A percentile compares a stretch with the other conserved stretches of the same genome.
Evolutionary conservation across 2,329 filamentous ascomycete species (phyloP).

Genomic region (Trichothecium roseum): DNA sequence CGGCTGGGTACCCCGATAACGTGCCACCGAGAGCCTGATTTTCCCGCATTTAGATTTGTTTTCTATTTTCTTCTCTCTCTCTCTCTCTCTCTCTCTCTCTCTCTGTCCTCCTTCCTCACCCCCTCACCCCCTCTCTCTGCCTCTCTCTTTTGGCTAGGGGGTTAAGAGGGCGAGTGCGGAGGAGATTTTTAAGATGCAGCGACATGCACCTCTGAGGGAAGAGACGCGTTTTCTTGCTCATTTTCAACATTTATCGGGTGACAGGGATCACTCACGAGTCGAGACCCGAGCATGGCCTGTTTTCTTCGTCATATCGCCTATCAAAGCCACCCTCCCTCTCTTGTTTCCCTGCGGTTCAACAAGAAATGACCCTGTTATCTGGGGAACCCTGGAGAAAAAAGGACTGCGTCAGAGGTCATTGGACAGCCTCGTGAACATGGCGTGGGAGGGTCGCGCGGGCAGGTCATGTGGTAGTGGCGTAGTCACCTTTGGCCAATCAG

Average conservation of each 20-base stretch:
- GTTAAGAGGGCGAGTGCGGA: neutral
- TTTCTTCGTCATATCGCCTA: too few species aligned
- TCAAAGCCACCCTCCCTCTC: too few species aligned
- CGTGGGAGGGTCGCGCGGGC: constrained; percentile 16
- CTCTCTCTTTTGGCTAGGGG: neutral
- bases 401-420: constrained; percentile 6
- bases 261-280: neutral
- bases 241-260: too few species aligned
- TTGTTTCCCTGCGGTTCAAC: too few species aligned
- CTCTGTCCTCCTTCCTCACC: too few species aligned
- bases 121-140: too few species aligned
- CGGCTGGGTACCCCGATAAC: constrained; percentile 30
- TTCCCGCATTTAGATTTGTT: neutral
- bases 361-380: neutral
- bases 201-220: too few species aligned
- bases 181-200: neutral
- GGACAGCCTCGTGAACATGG: constrained; percentile 19
- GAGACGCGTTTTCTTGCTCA: too few species aligned
- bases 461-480: constrained; percentile 27
- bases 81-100: too few species aligned
- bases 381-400: neutral
- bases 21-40: constrained; percentile 28
- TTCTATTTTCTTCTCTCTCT: too few species aligned
- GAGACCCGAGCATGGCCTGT: neutral
- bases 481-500: constrained; percentile 29